A percentile compares a stretch with the other conserved stretches of the same genome.
These are phyloP conservation scores for Coemansia sp. DNA, from an alignment of 192 early-diverging fungal species.

Conservation along the genomic window DNA sequence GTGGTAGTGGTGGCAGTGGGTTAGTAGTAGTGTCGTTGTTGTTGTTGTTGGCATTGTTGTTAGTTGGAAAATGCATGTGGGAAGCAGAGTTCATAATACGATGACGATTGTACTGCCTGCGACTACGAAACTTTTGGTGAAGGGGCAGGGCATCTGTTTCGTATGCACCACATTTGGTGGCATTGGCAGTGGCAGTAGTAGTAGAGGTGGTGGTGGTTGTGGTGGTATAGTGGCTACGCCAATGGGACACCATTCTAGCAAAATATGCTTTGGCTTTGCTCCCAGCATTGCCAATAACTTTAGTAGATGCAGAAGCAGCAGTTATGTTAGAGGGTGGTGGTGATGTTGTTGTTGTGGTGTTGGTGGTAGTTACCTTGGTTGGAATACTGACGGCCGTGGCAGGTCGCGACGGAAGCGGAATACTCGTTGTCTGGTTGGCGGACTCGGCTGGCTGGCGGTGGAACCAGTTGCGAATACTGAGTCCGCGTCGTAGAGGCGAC, in stretches of 20 bases:
- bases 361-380: slow-evolving; percentile 22
- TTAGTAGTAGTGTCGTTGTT: neutral
- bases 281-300: neutral
- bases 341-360: neutral
- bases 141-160: neutral
- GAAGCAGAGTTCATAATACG: neutral
- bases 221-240: neutral
- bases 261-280: slow-evolving; percentile 3
- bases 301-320: neutral
- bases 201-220: neutral
- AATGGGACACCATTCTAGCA: neutral
- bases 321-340: neutral
- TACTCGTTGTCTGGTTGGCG: neutral
- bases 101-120: neutral
- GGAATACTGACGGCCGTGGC: slow-evolving; percentile 3
- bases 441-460: slow-evolving; percentile 4
- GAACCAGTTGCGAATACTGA: slow-evolving; percentile 45
- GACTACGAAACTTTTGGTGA: slow-evolving; percentile 5
- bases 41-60: slow-evolving; percentile 3
- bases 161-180: neutral
- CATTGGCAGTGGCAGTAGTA: neutral
- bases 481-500: slow-evolving; percentile 15
- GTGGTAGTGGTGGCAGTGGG: neutral
- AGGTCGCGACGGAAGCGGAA: slow-evolving; percentile 1
- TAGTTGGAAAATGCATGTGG: neutral